Base-by-base conservation (phyloP, 2,329 filamentous ascomycete genomes). In the Penicillium griseofulvum region DNA sequence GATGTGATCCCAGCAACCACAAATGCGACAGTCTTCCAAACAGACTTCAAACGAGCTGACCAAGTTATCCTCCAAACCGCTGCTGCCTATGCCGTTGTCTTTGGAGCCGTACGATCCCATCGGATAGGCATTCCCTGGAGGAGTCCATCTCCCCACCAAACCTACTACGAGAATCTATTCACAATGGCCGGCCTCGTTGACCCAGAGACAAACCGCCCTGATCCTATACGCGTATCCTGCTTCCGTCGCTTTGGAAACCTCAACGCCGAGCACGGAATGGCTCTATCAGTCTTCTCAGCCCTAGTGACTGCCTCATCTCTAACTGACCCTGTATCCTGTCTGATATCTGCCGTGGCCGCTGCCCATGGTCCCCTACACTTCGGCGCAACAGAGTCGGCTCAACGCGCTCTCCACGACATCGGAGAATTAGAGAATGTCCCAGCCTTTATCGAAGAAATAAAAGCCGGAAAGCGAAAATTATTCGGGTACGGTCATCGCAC, bases 251-350 rank as follows among this genome's bases (percentile, higher is more conserved):
- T 85, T 3, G 82, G 82, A 62, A 79, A 83, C 51, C 75, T 85
- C 24, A 81, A 83, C 58, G 79, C 81, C 2, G 83, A 85, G 60
- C 82, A 85, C 63, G 83, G 83, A 56, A 80, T 85, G 66, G 83
- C 83, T 60, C 79, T 81, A 63, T 81, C 80, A 2, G 83, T 81
- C 0, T 81, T 82, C 1, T 80, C 82, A 1, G 76, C 83, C 31
- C 70, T 85, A 16, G 80, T 84, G 54, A 81, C 83, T 19, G 81
- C 82, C 8, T 82, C 78, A 52, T 81, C 80, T 0, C 68, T 85
- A 11, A 78, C 83, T 0, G 83, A 85, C 61, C 81, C 82, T 0
- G 67, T 83, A 74, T 71, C 70, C 56, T 82, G 78, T 59, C 74
- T 81, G 17, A 79, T 84, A 12, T 71, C 81, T 1, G 79, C 81